Evolutionary conservation across 2,329 filamentous ascomycete species (phyloP), one percentile per base, ranked within the genome.

Genomic region (Volutella citrinella): DNA sequence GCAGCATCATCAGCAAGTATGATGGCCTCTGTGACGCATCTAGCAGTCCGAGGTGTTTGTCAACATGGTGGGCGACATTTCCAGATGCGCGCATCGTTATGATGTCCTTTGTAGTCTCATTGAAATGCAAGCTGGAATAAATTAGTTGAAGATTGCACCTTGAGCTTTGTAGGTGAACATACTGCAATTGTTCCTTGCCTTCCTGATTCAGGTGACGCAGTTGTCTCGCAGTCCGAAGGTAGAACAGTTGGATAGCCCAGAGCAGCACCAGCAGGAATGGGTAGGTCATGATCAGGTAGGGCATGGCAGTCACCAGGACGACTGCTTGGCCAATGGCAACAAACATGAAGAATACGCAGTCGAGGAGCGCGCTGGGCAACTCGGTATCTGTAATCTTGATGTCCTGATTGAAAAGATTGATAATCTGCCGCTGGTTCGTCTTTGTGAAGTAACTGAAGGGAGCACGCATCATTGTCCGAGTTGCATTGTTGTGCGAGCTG

Each of bases 211-310:
- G n/a, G n/a, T n/a, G n/a, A n/a, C n/a, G n/a, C n/a, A n/a, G n/a
- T n/a, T n/a, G n/a, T n/a, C n/a, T n/a, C n/a, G n/a, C n/a, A n/a
- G n/a, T n/a, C n/a, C n/a, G n/a, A n/a, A n/a, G n/a, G n/a, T n/a
- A n/a, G n/a, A n/a, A n/a, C n/a, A n/a, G n/a, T n/a, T 78, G 75
- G 4, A 80, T 51, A 5, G 60, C 32, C 29, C 67, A 78, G 3
- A 77, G 43, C 0, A 66, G 40, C 3, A 48, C 51, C 7, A 65
- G 34, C 1, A 77, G 48, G 6, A 70, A 51, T 0, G 74, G 74
- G 38, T 76, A 70, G 2, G 60, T 59, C 17, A 71, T 61, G 3
- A 63, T 61, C 1, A 71, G 56, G 34, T 64, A 72, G 50, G 36
- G 64, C 49, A 28, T 66, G 47, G 34, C 38, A 1, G 45, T 42